A percentile compares a stretch with the other conserved stretches of the same genome.
Conservation (phyloP, 768 basidiomycete genomes). For the Trametes maxima region DNA sequence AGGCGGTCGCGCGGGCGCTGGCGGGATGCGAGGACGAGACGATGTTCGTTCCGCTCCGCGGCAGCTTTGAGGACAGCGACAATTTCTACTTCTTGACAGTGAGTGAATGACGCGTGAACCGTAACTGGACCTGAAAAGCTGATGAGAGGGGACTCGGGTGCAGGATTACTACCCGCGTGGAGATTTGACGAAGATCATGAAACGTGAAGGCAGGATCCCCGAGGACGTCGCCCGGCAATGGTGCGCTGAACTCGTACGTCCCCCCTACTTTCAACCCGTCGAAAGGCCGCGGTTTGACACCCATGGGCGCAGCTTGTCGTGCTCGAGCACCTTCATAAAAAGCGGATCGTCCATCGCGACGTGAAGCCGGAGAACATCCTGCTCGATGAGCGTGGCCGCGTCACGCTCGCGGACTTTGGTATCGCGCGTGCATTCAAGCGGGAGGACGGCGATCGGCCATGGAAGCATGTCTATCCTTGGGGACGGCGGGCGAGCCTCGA, state of each 20-base stretch:
- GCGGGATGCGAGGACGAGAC: neutral
- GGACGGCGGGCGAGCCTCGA: constrained; percentile 3
- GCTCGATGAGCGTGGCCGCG: constrained; percentile 25
- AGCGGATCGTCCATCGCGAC: constrained; percentile 33
- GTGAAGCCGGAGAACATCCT: constrained; percentile 36
- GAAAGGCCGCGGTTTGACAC: neutral
- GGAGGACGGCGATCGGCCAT: constrained; percentile 5
- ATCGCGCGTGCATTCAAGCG: constrained; percentile 30
- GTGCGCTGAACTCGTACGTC: constrained; percentile 26
- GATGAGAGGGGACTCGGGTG: neutral
- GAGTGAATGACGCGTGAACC: neutral
- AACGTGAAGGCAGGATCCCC: constrained; percentile 15
- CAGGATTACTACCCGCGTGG: constrained; percentile 23
- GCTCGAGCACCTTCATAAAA: constrained; percentile 25
- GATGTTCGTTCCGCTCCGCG: constrained; percentile 15
- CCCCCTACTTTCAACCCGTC: no score
- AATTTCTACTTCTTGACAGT: constrained; percentile 28
- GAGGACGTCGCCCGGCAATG: constrained; percentile 17
- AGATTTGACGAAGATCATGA: constrained; percentile 16
- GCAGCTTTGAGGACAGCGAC: constrained; percentile 27
- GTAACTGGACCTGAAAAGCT: neutral
- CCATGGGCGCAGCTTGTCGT: constrained; percentile 19
- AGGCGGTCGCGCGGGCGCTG: constrained; percentile 9
- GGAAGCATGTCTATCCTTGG: constrained; percentile 15
- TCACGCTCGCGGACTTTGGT: constrained; percentile 32